Evolutionary conservation across 345 rosid genomes (phyloP), one percentile per base, ranked within the genome.

Genomic region (Heritiera fomes): DNA sequence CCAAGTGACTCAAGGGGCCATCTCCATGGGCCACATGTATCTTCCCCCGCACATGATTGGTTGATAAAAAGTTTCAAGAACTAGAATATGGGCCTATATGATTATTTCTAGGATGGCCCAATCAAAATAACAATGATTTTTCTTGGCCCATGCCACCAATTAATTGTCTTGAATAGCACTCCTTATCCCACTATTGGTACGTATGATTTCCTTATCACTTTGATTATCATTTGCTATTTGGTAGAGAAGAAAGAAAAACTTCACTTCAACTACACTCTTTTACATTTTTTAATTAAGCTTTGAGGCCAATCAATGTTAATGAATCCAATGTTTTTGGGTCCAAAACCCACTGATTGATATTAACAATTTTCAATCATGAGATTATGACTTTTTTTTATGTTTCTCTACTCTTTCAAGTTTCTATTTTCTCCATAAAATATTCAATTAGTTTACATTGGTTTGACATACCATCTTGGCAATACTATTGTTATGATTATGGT

Each of bases 261-360:
- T 84, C 82, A 79, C 86, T 84, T 84, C 55, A 78, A 84, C 78
- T 71, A 3, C 76, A 84, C 86, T 75, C 80, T 7, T 81, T 65
- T 73, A 41, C 7, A 14, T n/a, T 32, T 77, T 77, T n/a, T 52
- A 56, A 65, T 59, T 52, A 41, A 23, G 73, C 28, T 13, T 73
- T 69, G 38, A n/a, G 34, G 60, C 47, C 32, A 64, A 69, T 50
- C 79, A 73, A 46, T 66, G 55, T 30, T 28, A 64, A 63, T 47
- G 6, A 72, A 49, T 34, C 34, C 52, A 72, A 63, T 30, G 68
- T 77, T 81, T 55, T 55, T 6, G 47, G 60, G 32, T 10, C 32
- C 34, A 70, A 71, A 34, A 14, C 34, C 71, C 50, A 75, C 18
- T 61, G 23, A 46, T 73, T 70, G 41, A 70, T 28, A 30, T 13